These are phyloP conservation scores for Schizochytrium sp. DNA, from an alignment of 108 stramenopile species.

Conservation along the genomic window DNA sequence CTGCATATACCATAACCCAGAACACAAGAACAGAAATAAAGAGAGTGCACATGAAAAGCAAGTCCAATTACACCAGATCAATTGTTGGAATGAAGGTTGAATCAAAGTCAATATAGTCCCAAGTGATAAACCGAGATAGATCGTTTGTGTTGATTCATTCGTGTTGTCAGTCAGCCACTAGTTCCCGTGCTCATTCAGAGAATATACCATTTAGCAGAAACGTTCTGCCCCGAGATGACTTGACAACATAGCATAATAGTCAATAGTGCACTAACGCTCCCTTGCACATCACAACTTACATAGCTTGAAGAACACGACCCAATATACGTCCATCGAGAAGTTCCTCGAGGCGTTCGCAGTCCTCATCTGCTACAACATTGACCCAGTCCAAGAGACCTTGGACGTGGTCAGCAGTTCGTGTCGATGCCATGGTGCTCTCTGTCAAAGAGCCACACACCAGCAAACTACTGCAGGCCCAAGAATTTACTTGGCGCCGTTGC, in stretches of 20 bases:
- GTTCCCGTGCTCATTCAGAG: background rate
- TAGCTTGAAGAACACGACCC: background rate
- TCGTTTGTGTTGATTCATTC: background rate
- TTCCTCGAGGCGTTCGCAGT: constrained; percentile 42
- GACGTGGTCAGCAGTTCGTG: constrained; percentile 8
- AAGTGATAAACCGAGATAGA: no score
- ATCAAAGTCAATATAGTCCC: no score
- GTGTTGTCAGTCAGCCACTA: background rate
- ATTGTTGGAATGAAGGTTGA: background rate
- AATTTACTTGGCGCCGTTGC: no score
- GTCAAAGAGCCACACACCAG: no score
- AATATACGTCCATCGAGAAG: constrained; percentile 28
- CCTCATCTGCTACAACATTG: constrained; percentile 40
- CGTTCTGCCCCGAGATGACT: no score
- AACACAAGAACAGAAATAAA: background rate
- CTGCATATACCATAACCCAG: constrained; percentile 1
- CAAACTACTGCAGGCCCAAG: no score
- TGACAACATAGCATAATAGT: no score
- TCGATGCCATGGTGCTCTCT: background rate
- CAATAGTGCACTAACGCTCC: no score
- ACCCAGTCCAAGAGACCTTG: constrained; percentile 44
- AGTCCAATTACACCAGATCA: background rate
- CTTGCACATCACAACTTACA: background rate
- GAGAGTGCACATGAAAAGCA: background rate
- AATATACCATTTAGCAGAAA: no score